phyloP scores from a whole-genome alignment of 768 basidiomycete species.

The Agaricus subrufescens region DNA sequence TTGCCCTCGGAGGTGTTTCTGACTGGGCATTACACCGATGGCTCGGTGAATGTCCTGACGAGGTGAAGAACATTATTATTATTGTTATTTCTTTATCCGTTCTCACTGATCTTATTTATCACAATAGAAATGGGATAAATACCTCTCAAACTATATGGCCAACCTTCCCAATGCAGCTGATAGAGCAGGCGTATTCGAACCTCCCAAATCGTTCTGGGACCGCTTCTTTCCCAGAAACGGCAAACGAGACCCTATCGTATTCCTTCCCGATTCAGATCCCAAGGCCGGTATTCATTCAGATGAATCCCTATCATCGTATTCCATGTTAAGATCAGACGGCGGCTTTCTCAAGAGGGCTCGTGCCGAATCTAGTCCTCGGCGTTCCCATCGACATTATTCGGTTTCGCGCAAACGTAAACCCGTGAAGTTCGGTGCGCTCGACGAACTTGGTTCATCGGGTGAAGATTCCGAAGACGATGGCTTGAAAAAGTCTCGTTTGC shows the following conservation, averaged over 20 bases:
- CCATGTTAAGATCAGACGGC: background rate
- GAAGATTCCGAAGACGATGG: conserved; percentile 9
- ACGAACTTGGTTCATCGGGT: conserved; percentile 14
- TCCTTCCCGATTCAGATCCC: conserved; percentile 10
- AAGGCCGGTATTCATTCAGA: background rate
- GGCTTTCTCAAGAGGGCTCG: conserved; percentile 22
- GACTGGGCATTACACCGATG: conserved; percentile 54
- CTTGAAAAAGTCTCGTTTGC: conserved; percentile 6
- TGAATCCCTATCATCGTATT: background rate
- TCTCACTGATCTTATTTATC: background rate
- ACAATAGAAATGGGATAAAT: conserved; percentile 62
- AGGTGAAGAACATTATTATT: conserved; percentile 33
- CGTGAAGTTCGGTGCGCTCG: conserved; percentile 26
- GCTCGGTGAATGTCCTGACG: conserved; percentile 66
- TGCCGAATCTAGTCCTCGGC: conserved; percentile 5
- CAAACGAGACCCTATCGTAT: conserved; percentile 9
- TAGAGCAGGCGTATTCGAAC: conserved; percentile 55
- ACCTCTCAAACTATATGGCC: conserved; percentile 53
- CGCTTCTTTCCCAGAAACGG: conserved; percentile 32
- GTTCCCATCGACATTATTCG: conserved; percentile 6
- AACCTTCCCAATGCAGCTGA: conserved; percentile 49
- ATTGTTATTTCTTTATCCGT: background rate
- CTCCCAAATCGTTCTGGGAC: conserved; percentile 50
- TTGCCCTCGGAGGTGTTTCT: conserved; percentile 36
- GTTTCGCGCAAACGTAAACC: conserved; percentile 20